A percentile compares a stretch with the other conserved stretches of the same genome.
phyloP scores from a whole-genome alignment of 73 alveolate genomes.

The Stentor roeselii region DNA sequence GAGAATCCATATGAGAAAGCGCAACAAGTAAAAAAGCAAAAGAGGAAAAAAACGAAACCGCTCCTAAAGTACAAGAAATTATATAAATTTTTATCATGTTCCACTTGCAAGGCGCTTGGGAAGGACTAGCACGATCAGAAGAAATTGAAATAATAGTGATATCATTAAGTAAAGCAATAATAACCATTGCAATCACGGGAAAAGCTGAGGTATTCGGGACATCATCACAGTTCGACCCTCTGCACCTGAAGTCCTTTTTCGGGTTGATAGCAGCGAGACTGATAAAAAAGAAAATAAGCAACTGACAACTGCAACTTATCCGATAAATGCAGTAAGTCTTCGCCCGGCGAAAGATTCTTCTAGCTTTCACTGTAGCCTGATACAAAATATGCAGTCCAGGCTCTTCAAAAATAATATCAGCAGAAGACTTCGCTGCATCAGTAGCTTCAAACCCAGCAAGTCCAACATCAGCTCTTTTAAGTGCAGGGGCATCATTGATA shows the following conservation, averaged over 20 bases:
- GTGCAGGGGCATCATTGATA: slow-evolving; percentile 94
- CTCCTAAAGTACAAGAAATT: not conserved
- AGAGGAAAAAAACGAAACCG: not conserved
- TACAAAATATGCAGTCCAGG: not conserved
- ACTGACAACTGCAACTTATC: not conserved
- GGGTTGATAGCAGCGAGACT: not conserved
- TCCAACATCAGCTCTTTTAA: slow-evolving; percentile 89
- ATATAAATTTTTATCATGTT: not conserved
- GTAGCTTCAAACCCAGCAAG: slow-evolving; percentile 73
- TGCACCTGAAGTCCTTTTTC: not conserved
- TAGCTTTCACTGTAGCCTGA: not conserved
- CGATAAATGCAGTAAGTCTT: not conserved
- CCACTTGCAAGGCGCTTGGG: not conserved
- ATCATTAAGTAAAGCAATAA: not conserved
- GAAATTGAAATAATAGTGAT: not conserved
- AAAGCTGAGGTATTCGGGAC: not conserved
- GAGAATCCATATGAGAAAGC: not conserved
- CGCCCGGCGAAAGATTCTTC: not conserved
- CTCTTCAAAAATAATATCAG: not conserved
- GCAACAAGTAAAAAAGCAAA: not conserved
- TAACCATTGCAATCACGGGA: not conserved
- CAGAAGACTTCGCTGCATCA: not conserved
- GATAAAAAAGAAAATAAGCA: not conserved
- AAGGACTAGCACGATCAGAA: not conserved
- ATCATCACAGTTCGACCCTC: not conserved